phyloP scores from a whole-genome alignment of 441 rosid species.

The Pelargonium myrrhifolium region DNA sequence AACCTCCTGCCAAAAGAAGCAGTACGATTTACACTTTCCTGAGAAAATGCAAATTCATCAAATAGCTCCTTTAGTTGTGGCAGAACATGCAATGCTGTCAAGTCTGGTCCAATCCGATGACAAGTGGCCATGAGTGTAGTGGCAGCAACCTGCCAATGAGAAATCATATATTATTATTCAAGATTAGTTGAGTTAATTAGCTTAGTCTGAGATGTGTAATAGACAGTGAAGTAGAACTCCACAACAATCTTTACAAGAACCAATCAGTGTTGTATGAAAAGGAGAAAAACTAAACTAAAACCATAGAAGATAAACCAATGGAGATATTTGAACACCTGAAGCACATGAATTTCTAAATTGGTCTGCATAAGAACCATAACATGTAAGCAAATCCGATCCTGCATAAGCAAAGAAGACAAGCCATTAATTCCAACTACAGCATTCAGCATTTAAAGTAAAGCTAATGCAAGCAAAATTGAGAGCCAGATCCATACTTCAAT shows the following conservation, averaged over 20 bases:
- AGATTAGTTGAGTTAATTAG: background rate
- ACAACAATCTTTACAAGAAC: constrained; percentile 5
- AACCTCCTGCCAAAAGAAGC: constrained; percentile 42
- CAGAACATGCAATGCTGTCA: constrained; percentile 75
- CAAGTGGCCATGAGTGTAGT: constrained; percentile 65
- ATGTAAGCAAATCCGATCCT: constrained; percentile 61
- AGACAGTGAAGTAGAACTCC: constrained; percentile 1
- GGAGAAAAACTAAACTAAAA: background rate
- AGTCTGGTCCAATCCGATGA: constrained; percentile 84
- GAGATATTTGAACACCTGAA: constrained; percentile 53
- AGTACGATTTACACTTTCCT: constrained; percentile 38
- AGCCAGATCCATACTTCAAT: constrained; percentile 51
- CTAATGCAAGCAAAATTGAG: constrained; percentile 14
- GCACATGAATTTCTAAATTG: constrained; percentile 56
- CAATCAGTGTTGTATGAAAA: background rate
- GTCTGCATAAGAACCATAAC: constrained; percentile 67
- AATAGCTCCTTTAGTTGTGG: constrained; percentile 88
- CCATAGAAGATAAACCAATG: constrained; percentile 1
- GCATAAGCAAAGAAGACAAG: constrained; percentile 29
- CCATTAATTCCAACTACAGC: constrained; percentile 13
- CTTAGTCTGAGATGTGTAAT: background rate
- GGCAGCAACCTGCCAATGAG: constrained; percentile 65
- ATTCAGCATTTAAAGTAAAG: constrained; percentile 14
- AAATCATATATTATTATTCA: constrained; percentile 10
- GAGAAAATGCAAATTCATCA: constrained; percentile 93